Evolutionary conservation across 208 protist genomes (phyloP), one percentile per base, ranked within the genome.

Genomic region (Trypanosoma cruzi): DNA sequence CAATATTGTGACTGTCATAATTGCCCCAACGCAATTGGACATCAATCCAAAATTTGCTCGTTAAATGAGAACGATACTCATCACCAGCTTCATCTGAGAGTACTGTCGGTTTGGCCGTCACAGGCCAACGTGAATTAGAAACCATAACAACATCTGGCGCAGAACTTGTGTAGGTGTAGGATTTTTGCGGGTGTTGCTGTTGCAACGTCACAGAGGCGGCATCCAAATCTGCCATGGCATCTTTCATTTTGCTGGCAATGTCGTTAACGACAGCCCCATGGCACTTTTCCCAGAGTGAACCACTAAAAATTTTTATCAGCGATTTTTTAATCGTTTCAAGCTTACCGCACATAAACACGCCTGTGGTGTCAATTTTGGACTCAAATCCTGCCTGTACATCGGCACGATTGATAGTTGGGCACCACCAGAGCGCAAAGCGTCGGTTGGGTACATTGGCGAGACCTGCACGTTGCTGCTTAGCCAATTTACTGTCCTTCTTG

Each of bases 291-390:
- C 99, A 99, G 73, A 99, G 83, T 83, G 99, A 99, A 20, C 98
- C 99, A 71, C 98, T 95, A 92, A 99, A 99, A 75, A 99, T 99
- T 86, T 99, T 99, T 79, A 99, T 99, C 36, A 99, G 87, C 7
- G 98, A 99, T 77, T 99, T 99, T 84, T 99, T 99, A 49, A 99
- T 95, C 0, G 99, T 99, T 64, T 99, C 99, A 52, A 99, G 99
- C 85, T 99, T 99, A 71, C 99, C 99, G 84, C 99, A 99, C 99
- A 99, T 99, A 84, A 99, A 99, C 63, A 99, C 99, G 75, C 99
- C 99, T 31, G 99, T 99, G 18, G 99, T 94, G 81, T 99, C 99
- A 11, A 99, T 94, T 88, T 99, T 99, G n/a, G 99, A 99, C 86
- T 99, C 95, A 88, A 99, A 99, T 69, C 99, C 99, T 42, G 99